Base-by-base conservation (phyloP, 106 monocot genomes). In the Dendrobium nobile region DNA sequence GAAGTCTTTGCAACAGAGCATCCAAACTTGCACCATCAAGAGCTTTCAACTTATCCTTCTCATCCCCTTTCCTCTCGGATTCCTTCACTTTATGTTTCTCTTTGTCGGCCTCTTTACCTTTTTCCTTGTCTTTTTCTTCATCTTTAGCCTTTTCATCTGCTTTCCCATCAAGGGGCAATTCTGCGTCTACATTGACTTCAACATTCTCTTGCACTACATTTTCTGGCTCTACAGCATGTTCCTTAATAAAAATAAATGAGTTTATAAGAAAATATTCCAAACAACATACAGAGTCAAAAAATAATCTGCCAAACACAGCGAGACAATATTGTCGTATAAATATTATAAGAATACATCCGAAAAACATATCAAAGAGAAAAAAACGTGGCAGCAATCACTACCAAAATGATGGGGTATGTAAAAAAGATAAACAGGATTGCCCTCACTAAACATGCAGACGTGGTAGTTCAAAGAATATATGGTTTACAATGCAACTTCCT, bases 1-100 rank as follows among this genome's bases (percentile, higher is more conserved):
- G 95, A 87, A 98, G 92, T 80, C 92, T 91, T 83, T 98, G 98
- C 44, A 98, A 80, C 11, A 98, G 83, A 78, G 79, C 87, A 82
- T 98, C 98, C 78, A 98, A 84, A 80, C 81, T 93, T 79, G 95
- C 67, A 13, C 89, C 91, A 87, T 98, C 97, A 77, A 86, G 73
- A 47, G 84, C 77, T 86, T 88, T 98, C 18, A 85, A 79, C 82
- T 89, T 97, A 20, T 97, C 97, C 84, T 94, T 97, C n/a, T 96
- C 94, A 78, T 93, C 94, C 48, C 47, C 78, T 89, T 97, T 94
- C 79, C 77, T 94, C 56, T 93, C 96, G 58, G 64, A 19, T 56
- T 98, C 97, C 78, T 89, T 95, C 24, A 87, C 87, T 86, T 87
- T 96, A 6, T 19, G 61, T 85, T 91, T 93, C 74, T 95, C 95